Conservation (phyloP, 805 yeast genomes). For the Starmerella davenportii region DNA sequence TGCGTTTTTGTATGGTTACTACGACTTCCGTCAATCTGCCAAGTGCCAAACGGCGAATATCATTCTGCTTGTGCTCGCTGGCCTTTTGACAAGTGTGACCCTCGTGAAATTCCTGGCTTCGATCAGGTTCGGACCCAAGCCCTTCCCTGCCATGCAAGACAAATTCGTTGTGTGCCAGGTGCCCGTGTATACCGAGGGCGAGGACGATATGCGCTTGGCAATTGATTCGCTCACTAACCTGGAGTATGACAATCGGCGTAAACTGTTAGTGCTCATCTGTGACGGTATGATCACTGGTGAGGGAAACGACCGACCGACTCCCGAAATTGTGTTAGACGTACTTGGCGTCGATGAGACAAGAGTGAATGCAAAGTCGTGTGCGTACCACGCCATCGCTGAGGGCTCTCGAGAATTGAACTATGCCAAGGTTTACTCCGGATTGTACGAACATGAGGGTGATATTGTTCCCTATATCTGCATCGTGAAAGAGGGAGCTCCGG, state of each 20-base stretch:
- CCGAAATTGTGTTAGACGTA: conserved; percentile 33
- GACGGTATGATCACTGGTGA: conserved; percentile 45
- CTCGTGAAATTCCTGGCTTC: conserved; percentile 26
- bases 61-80: conserved; percentile 25
- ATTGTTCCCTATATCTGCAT: conserved; percentile 37
- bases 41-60: conserved; percentile 27
- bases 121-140: conserved; percentile 24
- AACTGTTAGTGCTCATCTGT: conserved; percentile 37
- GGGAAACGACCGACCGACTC: conserved; percentile 40
- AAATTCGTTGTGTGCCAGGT: conserved; percentile 28
- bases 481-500: conserved; percentile 40
- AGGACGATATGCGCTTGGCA: conserved; percentile 35
- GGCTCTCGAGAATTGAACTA: conserved; percentile 41
- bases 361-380: conserved; percentile 30
- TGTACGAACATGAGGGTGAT: conserved; percentile 37
- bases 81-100: conserved; percentile 24
- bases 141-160: conserved; percentile 25
- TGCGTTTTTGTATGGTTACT: conserved; percentile 23
- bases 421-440: conserved; percentile 46
- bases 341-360: conserved; percentile 31
- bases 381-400: conserved; percentile 41
- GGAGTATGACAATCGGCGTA: conserved; percentile 39
- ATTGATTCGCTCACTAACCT: conserved; percentile 40
- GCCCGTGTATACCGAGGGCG: conserved; percentile 39
- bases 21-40: conserved; percentile 26